Percentiles rank a stretch among this genome's conserved stretches.
Evolutionary conservation across 768 basidiomycete genomes (phyloP).

Genomic region (Hygrophoropsis aurantiaca): DNA sequence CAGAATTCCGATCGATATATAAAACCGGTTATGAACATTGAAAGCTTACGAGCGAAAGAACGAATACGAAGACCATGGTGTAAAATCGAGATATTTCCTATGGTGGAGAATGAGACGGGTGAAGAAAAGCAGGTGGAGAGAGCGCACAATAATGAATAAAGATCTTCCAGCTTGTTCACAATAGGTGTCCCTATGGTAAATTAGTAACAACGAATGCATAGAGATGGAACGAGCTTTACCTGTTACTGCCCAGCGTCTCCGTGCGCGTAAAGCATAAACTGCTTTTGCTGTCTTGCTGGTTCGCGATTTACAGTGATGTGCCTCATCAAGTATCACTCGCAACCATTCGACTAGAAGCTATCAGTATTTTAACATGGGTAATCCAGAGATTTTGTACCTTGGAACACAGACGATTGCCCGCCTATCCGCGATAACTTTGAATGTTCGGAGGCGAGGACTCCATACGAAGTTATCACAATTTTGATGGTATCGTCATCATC

Average conservation of each 20-base stretch:
- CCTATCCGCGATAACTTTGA: constrained; percentile 61
- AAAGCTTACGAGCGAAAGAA: constrained; percentile 84
- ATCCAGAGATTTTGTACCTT: constrained; percentile 46
- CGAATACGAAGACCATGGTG: constrained; percentile 77
- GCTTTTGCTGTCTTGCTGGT: constrained; percentile 86
- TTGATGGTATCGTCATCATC: constrained; percentile 54
- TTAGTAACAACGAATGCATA: neutral
- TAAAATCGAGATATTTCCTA: constrained; percentile 77
- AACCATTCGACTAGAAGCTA: constrained; percentile 67
- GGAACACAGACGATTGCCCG: constrained; percentile 61
- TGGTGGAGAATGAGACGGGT: neutral
- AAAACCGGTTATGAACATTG: neutral
- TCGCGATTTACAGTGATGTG: constrained; percentile 92
- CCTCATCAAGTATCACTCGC: constrained; percentile 86
- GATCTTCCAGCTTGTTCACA: constrained; percentile 89
- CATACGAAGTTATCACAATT: constrained; percentile 91
- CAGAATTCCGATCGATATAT: constrained; percentile 1
- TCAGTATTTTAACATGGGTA: constrained; percentile 9
- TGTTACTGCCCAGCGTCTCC: constrained; percentile 88
- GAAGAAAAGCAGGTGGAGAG: neutral
- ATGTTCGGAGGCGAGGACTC: constrained; percentile 87
- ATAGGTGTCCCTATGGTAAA: constrained; percentile 80
- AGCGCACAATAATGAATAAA: constrained; percentile 76
- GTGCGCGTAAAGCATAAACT: constrained; percentile 78
- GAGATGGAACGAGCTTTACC: constrained; percentile 37